Evolutionary conservation across 768 basidiomycete species (phyloP).

Genomic region (Kwoniella bestiolae): DNA sequence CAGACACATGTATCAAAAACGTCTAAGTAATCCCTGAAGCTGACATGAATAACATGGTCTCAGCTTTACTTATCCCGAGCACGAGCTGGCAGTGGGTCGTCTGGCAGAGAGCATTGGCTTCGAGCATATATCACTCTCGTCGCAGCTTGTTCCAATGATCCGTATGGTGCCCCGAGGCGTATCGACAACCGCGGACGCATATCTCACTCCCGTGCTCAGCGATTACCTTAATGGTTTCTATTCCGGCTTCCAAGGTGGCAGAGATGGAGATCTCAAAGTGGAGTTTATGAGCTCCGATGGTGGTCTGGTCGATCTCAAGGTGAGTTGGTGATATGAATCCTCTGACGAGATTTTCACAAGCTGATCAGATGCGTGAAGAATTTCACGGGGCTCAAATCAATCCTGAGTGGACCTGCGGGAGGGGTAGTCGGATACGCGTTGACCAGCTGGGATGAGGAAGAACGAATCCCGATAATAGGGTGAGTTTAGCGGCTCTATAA

Average conservation of each 20-base stretch:
- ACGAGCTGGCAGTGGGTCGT: constrained; percentile 73
- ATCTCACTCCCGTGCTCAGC: constrained; percentile 47
- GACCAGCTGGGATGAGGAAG: constrained; percentile 82
- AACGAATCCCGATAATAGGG: constrained; percentile 80
- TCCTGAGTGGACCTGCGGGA: constrained; percentile 84
- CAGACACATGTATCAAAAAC: too few species aligned
- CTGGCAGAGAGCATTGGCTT: constrained; percentile 87
- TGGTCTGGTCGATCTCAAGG: constrained; percentile 48
- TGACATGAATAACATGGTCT: too few species aligned
- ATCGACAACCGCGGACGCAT: constrained; percentile 46
- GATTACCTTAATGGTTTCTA: constrained; percentile 47
- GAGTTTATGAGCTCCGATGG: constrained; percentile 90
- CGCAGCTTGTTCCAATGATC: constrained; percentile 54
- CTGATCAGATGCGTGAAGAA: constrained; percentile 59
- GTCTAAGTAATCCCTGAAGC: too few species aligned
- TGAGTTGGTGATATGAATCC: constrained; percentile 29
- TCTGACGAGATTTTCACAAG: not conserved
- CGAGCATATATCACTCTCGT: constrained; percentile 82
- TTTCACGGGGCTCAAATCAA: constrained; percentile 91
- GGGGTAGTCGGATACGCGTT: constrained; percentile 94
- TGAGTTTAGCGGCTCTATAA: too few species aligned
- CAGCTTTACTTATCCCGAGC: constrained; percentile 72
- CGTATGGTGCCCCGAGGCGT: constrained; percentile 45
- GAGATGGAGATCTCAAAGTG: constrained; percentile 26
- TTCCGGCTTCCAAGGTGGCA: constrained; percentile 44